phyloP scores from a whole-genome alignment of 1,284 basidiomycete species.

The Cryptococcus maquisensis region DNA sequence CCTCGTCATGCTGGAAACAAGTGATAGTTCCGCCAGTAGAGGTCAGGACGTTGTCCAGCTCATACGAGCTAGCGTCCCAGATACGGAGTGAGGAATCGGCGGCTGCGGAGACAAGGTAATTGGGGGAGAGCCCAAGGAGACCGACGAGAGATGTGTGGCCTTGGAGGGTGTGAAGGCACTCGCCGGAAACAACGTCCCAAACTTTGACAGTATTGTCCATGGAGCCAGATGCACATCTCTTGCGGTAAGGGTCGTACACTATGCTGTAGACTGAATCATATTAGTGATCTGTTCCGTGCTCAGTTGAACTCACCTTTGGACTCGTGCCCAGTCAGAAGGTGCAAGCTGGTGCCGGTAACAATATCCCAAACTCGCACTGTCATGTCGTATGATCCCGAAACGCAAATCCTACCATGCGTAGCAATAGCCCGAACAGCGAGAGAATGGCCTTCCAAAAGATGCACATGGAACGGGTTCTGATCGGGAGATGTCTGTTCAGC shows the following conservation, averaged over 20 bases:
- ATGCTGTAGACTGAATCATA: constrained; percentile 73
- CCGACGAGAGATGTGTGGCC: constrained; percentile 88
- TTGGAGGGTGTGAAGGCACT: constrained; percentile 70
- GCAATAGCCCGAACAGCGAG: constrained; percentile 90
- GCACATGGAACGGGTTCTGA: constrained; percentile 84
- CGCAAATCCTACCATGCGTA: constrained; percentile 77
- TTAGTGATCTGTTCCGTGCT: neutral
- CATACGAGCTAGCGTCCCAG: constrained; percentile 81
- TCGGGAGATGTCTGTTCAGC: constrained; percentile 45
- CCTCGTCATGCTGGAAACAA: constrained; percentile 95
- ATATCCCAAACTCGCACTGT: constrained; percentile 93
- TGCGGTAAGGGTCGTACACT: constrained; percentile 74
- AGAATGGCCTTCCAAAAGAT: constrained; percentile 78
- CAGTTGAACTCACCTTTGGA: constrained; percentile 69
- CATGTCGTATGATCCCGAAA: constrained; percentile 93
- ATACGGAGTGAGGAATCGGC: constrained; percentile 88
- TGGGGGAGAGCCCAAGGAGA: constrained; percentile 77
- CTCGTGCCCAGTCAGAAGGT: constrained; percentile 76
- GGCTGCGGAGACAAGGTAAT: constrained; percentile 83
- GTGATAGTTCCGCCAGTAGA: constrained; percentile 92
- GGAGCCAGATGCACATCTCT: constrained; percentile 87
- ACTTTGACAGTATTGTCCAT: constrained; percentile 94
- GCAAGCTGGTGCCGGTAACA: constrained; percentile 75
- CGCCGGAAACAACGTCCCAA: constrained; percentile 78
- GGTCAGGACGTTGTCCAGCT: constrained; percentile 70